Conservation (phyloP, 2,329 filamentous ascomycete species). For the Neurospora sp. region DNA sequence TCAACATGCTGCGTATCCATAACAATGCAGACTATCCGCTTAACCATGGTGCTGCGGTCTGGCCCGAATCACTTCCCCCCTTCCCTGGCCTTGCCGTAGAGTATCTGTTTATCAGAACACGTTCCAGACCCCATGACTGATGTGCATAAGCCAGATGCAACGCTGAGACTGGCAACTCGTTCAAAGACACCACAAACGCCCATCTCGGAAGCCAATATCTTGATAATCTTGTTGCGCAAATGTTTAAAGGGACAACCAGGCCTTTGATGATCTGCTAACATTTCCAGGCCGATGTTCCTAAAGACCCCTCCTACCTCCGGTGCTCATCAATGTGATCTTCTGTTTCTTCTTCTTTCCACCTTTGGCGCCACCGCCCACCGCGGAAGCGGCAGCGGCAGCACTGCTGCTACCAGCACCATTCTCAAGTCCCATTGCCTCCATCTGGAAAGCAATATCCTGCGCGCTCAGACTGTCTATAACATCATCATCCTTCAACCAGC, state of each 20-base stretch:
- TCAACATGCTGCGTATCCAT: not conserved
- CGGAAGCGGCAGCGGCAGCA: slow-evolving; percentile 8
- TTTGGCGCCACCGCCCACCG: slow-evolving; percentile 17
- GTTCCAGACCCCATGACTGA: not conserved
- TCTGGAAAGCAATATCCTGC: slow-evolving; percentile 50
- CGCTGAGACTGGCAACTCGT: not conserved
- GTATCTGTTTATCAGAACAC: not conserved
- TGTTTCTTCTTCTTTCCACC: slow-evolving; percentile 57
- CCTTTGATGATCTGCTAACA: not conserved
- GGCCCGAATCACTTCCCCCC: not conserved
- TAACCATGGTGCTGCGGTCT: not conserved
- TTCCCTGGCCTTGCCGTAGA: not conserved
- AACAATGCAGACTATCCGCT: not conserved
- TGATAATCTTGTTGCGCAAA: not conserved
- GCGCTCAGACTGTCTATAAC: slow-evolving; percentile 59
- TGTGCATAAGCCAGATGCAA: not conserved
- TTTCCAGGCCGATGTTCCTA: not conserved
- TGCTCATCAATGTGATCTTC: slow-evolving; percentile 65
- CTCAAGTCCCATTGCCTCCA: slow-evolving; percentile 42
- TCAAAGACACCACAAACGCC: not conserved
- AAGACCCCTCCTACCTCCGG: slow-evolving; percentile 41
- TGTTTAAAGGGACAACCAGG: not conserved
- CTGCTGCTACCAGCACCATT: slow-evolving; percentile 9
- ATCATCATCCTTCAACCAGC: slow-evolving; percentile 63
- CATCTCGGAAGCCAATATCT: not conserved